Conservation (phyloP, 2,329 filamentous ascomycete genomes). For the Microdochium bolleyi region DNA sequence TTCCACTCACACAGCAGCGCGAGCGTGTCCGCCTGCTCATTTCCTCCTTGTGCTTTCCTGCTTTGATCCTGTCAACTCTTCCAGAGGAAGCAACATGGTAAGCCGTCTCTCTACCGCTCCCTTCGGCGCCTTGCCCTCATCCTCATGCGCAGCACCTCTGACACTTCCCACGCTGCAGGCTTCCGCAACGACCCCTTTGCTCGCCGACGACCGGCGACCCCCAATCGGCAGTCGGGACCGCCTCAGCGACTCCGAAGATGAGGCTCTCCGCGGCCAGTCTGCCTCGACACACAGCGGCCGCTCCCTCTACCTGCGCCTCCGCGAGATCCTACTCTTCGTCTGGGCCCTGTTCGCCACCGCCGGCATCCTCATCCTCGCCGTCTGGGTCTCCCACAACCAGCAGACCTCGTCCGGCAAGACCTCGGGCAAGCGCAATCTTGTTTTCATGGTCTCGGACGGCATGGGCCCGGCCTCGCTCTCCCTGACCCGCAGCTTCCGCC, state of each 20-base stretch:
- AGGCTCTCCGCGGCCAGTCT: constrained; percentile 21
- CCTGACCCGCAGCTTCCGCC: constrained; percentile 78
- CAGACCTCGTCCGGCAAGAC: constrained; percentile 29
- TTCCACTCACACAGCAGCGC: background rate
- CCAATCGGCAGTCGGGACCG: constrained; percentile 7
- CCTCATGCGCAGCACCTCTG: background rate
- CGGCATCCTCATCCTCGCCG: constrained; percentile 69
- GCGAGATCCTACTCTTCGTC: constrained; percentile 67
- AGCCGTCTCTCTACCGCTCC: background rate
- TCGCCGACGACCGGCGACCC: constrained; percentile 15
- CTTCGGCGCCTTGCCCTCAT: too few relatives aligned
- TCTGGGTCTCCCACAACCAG: constrained; percentile 66
- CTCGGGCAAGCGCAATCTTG: constrained; percentile 76
- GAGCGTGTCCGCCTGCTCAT: background rate
- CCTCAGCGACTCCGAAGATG: constrained; percentile 22
- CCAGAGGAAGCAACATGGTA: background rate
- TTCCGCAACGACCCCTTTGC: constrained; percentile 19
- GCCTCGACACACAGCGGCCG: constrained; percentile 11
- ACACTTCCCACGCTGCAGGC: constrained; percentile 8
- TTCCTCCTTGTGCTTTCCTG: background rate
- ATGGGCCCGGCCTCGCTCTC: constrained; percentile 93
- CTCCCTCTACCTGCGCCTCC: constrained; percentile 34
- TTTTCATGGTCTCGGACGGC: constrained; percentile 99
- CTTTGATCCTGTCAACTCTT: background rate
- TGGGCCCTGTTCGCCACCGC: constrained; percentile 81